Evolutionary conservation across 176 grass and related monocot genomes (phyloP), one percentile per base, ranked within the genome.

Genomic region (Elymus sibiricus): DNA sequence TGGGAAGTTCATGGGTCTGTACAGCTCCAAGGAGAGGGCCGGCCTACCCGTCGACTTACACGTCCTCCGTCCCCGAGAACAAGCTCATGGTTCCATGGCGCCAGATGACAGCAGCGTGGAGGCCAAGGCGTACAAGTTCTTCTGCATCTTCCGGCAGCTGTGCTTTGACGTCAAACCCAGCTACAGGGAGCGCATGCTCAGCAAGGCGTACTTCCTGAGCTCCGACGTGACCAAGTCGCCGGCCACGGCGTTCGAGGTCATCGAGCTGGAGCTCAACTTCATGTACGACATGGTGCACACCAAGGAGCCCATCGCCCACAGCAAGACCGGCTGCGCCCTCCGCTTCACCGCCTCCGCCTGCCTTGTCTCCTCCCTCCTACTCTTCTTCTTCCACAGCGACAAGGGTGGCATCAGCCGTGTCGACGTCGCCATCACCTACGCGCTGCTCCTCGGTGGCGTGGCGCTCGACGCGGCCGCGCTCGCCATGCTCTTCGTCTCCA

Each of bases 231-330:
- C 11, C 8, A 0, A 2, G 0, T 43, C 0, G 2, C 0, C 42
- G 6, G 7, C 42, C 0, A 0, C 4, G 29, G 81, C 81, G 28
- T 88, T 88, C 87, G 1, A 79, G 28, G 62, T 79, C 0, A 77
- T 83, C 17, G 82, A 88, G 70, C 25, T 90, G 46, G n/a, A n/a
- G n/a, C n/a, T n/a, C n/a, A n/a, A n/a, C n/a, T n/a, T n/a, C n/a
- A n/a, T n/a, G n/a, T n/a, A 92, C 59, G 87, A 92, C 19, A 85
- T 93, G 67, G 83, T 93, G 28, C 81, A 91, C 86, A 95, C 91
- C 42, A 95, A 95, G 78, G 85, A 71, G 1, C 37, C 69, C 19
- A 28, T 84, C 0, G 35, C 83, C 7, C 40, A 85, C 31, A 64
- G 0, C 6, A 0, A 0, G 3, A 0, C 0, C 0, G 88, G 93